Evolutionary conservation across 148 eudicot species (phyloP).

Genomic region (Vaccinium macrocarpon): DNA sequence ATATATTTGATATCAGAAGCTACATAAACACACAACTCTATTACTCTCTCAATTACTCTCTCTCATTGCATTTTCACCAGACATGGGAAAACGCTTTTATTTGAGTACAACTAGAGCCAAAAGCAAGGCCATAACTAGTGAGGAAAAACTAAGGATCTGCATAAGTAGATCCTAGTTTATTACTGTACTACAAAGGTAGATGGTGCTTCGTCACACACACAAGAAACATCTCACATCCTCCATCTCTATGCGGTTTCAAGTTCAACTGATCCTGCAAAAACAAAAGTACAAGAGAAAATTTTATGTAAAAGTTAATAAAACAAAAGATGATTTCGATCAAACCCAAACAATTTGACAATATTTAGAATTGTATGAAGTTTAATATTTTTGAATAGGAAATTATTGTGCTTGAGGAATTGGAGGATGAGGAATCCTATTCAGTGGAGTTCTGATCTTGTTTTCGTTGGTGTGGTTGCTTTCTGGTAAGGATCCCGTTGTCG

Average conservation of each 20-base stretch:
- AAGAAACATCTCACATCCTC: neutral
- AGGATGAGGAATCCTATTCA: no score
- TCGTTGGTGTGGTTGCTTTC: no score
- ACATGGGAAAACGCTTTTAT: slow-evolving; percentile 10
- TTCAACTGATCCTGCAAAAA: slow-evolving; percentile 14
- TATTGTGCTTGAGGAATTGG: no score
- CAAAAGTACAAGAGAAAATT: neutral
- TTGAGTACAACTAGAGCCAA: neutral
- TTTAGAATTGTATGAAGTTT: no score
- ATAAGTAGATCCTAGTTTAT: neutral
- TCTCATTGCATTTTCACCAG: slow-evolving; percentile 12
- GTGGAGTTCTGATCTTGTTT: no score
- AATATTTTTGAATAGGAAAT: no score
- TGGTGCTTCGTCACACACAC: neutral
- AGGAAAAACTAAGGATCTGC: neutral
- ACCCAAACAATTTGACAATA: neutral
- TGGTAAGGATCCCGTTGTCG: no score
- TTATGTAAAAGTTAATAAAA: neutral
- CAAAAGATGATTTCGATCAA: neutral
- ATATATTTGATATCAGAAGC: neutral
- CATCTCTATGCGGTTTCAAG: neutral
- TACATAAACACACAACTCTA: neutral
- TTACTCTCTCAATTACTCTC: neutral
- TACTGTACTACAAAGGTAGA: neutral
- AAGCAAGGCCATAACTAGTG: neutral